Base-by-base conservation (phyloP, 208 protist species). In the Acanthamoeba lugdunensis region DNA sequence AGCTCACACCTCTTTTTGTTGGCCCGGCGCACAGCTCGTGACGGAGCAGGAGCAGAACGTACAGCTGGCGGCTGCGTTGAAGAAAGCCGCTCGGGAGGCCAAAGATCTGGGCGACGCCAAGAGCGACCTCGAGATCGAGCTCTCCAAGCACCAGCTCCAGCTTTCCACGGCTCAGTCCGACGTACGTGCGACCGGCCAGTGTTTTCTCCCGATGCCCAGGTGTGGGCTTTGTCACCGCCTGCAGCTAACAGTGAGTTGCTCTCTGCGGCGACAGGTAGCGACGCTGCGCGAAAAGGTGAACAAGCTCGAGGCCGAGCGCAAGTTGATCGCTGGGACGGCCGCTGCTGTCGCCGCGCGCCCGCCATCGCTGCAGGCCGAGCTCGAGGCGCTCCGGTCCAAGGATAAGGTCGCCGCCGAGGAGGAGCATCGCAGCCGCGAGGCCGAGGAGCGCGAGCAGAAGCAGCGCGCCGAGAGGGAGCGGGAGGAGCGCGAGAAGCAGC, bases 371-470 rank as follows among this genome's bases (percentile, higher is more conserved):
- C 73, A 82, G 73, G 73, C 73, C 73, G 73, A 82, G 30, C 41
- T 82, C 37, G 73, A 82, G 45, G 73, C 73, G 73, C 73, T 82
- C 37, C 73, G 73, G 23, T 82, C 73, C 18, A 82, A 82, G n/a
- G 73, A 82, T 0, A 21, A 54, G 45, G 73, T 21, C n/a, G 23
- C n/a, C n/a, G 73, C 28, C 16, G 73, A 82, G 37, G 33, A 79
- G 71, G 73, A 82, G 73, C 73, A 41, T n/a, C 33, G 13, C 37
- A 82, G 28, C 7, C 13, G 73, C 7, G 73, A 82, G 45, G 73
- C 37, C 23, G 37, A n/a, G n/a, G 73, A 82, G 45, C 33, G 23
- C 5, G 73, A 45, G 16, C 41, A 45, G 45, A 25, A 45, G 33
- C 41, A 45, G 45, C 73, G 41, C 18, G 33, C 6, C 16, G 11